Evolutionary conservation across 495 filamentous ascomycete species (phyloP), one percentile per base, ranked within the genome.

Genomic region (Neurospora cerealis): DNA sequence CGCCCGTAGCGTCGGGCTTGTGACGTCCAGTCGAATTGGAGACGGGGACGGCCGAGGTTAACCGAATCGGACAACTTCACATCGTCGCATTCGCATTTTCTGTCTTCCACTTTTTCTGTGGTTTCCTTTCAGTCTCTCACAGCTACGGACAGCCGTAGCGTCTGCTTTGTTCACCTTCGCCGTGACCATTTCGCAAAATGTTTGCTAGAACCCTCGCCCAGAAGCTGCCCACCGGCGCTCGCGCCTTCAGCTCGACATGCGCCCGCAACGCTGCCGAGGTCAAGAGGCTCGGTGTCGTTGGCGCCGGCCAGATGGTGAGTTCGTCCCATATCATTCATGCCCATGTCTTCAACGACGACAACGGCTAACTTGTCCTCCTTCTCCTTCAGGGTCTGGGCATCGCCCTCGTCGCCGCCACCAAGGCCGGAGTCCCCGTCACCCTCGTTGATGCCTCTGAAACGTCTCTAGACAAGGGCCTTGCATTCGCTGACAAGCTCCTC

Each of bases 401-500:
- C 80, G 96, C 96, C 17, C 87, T 99, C 36, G 96, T 98, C 24
- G 96, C 96, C 69, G 93, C 96, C 62, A 90, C 92, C 74, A 94
- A 88, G 83, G 95, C 94, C 37, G 81, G 89, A 75, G 88, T 98
- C 8, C 92, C 94, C 4, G 95, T 99, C 3, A 93, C 90, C 36
- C 81, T 99, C 36, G 87, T 99, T 37, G 96, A 99, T 81, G 92
- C 80, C 77, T 95, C 91, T 2, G 90, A 96, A 82, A 88, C 89
- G 37, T 92, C 95, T n/a, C 85, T 99, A 71, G 91, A 98, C 79
- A 98, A 96, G 82, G 93, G 95, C 38, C 81, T 98, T 42, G 91
- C 89, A 74, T 98, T 99, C 84, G 94, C 95, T 95, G 96, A 98
- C 76, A 94, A 94, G 79, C 89, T 99, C 11, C 88, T 99, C 7